Percentiles rank a stretch among this genome's conserved stretches.
Conservation (phyloP, 208 protist genomes). For the Naegleria fowleri region DNA sequence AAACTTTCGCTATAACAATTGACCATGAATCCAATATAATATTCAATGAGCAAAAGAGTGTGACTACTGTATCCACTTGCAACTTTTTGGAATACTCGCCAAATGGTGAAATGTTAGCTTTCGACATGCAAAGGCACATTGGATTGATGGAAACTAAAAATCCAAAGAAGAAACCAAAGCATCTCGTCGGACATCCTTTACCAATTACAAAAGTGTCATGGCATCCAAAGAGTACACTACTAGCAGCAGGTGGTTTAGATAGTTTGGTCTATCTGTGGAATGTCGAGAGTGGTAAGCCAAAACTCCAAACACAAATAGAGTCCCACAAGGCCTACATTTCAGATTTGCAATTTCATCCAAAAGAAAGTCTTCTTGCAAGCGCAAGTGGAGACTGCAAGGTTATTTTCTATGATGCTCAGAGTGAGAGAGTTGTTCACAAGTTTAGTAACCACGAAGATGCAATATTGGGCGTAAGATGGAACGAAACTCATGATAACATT, state of each 20-base stretch:
- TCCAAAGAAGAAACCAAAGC: background rate
- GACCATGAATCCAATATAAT: background rate
- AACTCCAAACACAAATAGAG: background rate
- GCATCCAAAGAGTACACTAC: background rate
- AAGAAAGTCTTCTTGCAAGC: background rate
- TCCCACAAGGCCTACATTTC: background rate
- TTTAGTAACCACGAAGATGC: background rate
- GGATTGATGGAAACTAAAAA: background rate
- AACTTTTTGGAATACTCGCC: background rate
- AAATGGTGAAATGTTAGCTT: background rate
- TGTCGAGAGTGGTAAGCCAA: background rate
- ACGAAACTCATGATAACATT: background rate
- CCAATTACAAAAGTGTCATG: slow-evolving; percentile 19
- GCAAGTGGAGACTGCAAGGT: background rate
- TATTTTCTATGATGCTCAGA: background rate
- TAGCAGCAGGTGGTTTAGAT: background rate
- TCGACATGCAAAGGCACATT: slow-evolving; percentile 16
- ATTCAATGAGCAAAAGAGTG: background rate
- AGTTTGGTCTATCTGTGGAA: background rate
- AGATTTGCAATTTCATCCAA: background rate
- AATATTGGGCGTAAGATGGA: background rate
- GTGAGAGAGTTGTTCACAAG: background rate
- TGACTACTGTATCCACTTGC: background rate
- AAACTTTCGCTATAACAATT: background rate
- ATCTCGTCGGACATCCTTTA: background rate